Base-by-base conservation (phyloP, 495 filamentous ascomycete species). In the Penicillium canariense region DNA sequence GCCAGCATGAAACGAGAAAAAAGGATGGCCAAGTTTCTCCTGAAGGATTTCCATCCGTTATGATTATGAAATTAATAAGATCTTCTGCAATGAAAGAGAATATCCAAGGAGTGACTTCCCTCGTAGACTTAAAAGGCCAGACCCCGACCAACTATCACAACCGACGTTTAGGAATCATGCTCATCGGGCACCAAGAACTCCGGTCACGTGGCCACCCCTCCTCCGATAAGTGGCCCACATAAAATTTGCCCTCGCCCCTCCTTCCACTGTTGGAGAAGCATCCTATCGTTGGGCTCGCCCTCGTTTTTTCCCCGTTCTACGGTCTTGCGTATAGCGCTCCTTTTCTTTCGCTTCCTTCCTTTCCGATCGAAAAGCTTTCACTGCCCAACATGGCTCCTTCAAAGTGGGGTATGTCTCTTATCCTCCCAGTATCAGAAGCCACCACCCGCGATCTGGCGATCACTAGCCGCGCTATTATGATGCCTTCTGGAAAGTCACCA, bases 401-500 rank as follows among this genome's bases (percentile, higher is more conserved):
- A 42, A 77, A 77, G 73, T 79, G 76, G 76, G 76, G 76, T 79
- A 74, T 59, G 75, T 74, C 22, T 58, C 55, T 58, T 56, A 52
- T 68, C 62, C 54, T 61, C 17, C 38, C 43, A 49, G 31, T 55
- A 48, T 47, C 30, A 14, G 17, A 18, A 48, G 20, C 7, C 39
- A 28, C 47, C 22, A 46, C 11, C n/a, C n/a, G 50, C 15, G 39
- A 46, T 15, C 9, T n/a, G 1, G 26, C 20, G 5, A 1, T n/a
- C 18, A 20, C 22, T 2, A 4, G 15, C 15, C n/a, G 42, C 42
- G 8, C 7, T 2, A n/a, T n/a, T n/a, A n/a, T 27, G 14, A 20
- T 18, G 14, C 1, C 7, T 15, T 32, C 15, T n/a, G n/a, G 15
- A 3, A 12, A 2, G 14, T 9, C 15, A 3, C 14, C n/a, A 14